Conservation (phyloP, 768 basidiomycete genomes). For the Nevesoporus exiguus region DNA sequence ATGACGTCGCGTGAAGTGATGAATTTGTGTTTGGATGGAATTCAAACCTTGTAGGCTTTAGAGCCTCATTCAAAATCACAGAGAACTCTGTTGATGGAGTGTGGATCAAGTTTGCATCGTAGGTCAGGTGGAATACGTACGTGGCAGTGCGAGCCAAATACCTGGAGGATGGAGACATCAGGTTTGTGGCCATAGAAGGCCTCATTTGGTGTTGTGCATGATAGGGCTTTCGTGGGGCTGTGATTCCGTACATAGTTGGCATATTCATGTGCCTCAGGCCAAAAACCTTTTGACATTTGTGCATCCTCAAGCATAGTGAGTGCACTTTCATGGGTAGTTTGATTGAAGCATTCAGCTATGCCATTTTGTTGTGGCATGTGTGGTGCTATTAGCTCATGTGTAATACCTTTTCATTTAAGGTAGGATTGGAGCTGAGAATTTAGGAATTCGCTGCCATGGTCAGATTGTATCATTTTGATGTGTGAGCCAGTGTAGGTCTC, state of each 20-base stretch:
- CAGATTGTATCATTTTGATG: not conserved
- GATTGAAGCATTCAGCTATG: slow-evolving; percentile 16
- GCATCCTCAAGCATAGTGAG: slow-evolving; percentile 24
- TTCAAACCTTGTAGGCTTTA: slow-evolving; percentile 11
- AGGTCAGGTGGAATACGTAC: slow-evolving; percentile 2
- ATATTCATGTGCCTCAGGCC: slow-evolving; percentile 16
- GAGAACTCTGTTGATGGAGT: slow-evolving; percentile 3
- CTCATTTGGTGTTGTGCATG: slow-evolving; percentile 18
- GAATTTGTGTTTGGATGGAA: not conserved
- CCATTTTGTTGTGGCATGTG: not conserved
- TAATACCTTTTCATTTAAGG: not conserved
- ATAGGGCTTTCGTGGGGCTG: slow-evolving; percentile 4
- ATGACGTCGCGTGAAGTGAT: slow-evolving; percentile 2
- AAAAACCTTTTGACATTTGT: slow-evolving; percentile 18
- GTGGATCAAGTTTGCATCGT: slow-evolving; percentile 1
- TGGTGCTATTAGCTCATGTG: not conserved
- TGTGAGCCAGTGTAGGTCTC: not conserved
- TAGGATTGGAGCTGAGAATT: not conserved
- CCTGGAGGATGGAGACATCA: slow-evolving; percentile 15
- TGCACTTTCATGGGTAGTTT: slow-evolving; percentile 22
- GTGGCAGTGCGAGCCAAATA: slow-evolving; percentile 22
- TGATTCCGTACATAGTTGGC: slow-evolving; percentile 1
- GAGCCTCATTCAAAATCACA: not conserved
- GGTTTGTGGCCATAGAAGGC: slow-evolving; percentile 22
- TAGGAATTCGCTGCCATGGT: not conserved